Base-by-base conservation (phyloP, 2,329 filamentous ascomycete species). In the Cryphonectria naterciae region DNA sequence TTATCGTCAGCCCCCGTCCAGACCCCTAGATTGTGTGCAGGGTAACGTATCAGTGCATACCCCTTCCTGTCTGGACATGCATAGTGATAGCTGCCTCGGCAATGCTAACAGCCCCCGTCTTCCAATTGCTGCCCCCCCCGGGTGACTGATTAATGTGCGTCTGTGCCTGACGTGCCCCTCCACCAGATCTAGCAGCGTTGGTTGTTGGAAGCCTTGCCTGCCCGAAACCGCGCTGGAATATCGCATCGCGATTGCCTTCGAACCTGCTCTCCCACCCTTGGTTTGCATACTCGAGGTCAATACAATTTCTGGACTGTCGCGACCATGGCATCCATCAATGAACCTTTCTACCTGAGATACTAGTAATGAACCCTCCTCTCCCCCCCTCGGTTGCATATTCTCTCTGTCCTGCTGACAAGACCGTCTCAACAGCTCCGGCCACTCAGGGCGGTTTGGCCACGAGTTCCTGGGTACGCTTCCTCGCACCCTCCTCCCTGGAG, bases 401-500 rank as follows among this genome's bases (percentile, higher is more conserved):
- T 10, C 37, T 68, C 10, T 54, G 41, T 15, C 60, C 28, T 37
- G 43, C 54, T 62, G 49, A 43, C 67, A 22, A 39, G 61, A 60
- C 60, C 22, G 64, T 75, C 41, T 39, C 25, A 71, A 77, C 80
- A 98, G 95, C 86, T 98, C 96, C 76, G 96, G 96, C 78, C 96
- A 99, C 83, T 96, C 94, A 82, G 96, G 96, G 78, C 93, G 95
- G 75, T 98, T 98, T 82, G 96, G 96, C 74, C 96, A 99, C 84
- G 96, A 99, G 83, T 99, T 99, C 79, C 86, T 99, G 78, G 96
- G 95, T 98, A 81, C 75, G 84, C 61, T 77, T 54, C 28, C 43
- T 66, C 63, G 69, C 43, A 39, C 52, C 65, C 41, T 58, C 35
- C 63, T 25, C 28, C 19, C 22, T 19, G 6, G n/a, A 25, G 17